Percentiles rank a stretch among this genome's conserved stretches.
Conservation (phyloP, 116 monocot genomes). For the Papilionanthe hybrid region DNA sequence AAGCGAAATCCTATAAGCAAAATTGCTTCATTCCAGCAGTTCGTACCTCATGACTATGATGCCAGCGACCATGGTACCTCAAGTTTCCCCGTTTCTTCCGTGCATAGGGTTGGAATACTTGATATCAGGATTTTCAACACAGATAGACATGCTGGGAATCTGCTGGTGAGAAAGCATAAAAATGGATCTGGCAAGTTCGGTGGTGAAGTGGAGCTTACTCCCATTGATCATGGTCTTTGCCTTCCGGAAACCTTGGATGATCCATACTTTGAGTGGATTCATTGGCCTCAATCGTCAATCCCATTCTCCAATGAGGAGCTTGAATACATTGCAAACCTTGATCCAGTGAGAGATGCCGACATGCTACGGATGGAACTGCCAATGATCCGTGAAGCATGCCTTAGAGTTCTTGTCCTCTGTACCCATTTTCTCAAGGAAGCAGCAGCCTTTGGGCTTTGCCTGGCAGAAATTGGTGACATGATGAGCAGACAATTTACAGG, state of each 20-base stretch:
- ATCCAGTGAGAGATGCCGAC: slow-evolving; percentile 58
- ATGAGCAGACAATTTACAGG: slow-evolving; percentile 80
- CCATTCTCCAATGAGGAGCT: slow-evolving; percentile 91
- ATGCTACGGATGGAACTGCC: slow-evolving; percentile 69
- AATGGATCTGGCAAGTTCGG: slow-evolving; percentile 46
- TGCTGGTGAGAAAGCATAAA: slow-evolving; percentile 58
- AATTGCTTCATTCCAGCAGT: slow-evolving; percentile 91
- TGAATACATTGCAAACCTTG: slow-evolving; percentile 73
- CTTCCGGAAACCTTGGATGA: slow-evolving; percentile 87
- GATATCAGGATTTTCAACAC: slow-evolving; percentile 85
- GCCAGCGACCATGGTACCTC: slow-evolving; percentile 91
- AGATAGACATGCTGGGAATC: slow-evolving; percentile 81
- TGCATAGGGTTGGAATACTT: slow-evolving; percentile 82
- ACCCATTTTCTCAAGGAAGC: slow-evolving; percentile 83
- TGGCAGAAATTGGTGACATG: slow-evolving; percentile 93
- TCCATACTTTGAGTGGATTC: slow-evolving; percentile 96
- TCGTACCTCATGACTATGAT: slow-evolving; percentile 81
- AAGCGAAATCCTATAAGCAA: slow-evolving; percentile 44
- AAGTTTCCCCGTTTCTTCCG: slow-evolving; percentile 69
- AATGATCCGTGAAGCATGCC: slow-evolving; percentile 78
- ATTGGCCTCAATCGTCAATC: slow-evolving; percentile 91
- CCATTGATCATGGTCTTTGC: slow-evolving; percentile 91
- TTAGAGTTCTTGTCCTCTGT: slow-evolving; percentile 68
- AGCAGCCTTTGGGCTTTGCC: slow-evolving; percentile 69
- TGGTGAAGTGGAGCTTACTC: slow-evolving; percentile 58